Evolutionary conservation across 163 green algal species (phyloP).

Genomic region (Volvox carteri): DNA sequence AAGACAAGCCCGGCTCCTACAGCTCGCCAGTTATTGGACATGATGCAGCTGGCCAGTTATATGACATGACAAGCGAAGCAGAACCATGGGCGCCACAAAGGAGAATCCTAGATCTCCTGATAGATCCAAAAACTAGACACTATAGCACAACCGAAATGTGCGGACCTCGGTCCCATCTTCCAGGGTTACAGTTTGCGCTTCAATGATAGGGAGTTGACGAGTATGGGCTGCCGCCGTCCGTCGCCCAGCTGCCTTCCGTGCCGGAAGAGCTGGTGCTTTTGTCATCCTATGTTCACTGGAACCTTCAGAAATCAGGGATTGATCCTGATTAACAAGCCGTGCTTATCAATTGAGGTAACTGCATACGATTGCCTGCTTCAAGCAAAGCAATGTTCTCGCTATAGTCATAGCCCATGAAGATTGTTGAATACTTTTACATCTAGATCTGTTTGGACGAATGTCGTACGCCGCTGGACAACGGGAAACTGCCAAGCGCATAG

Average conservation of each 20-base stretch:
- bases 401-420: too few relatives aligned
- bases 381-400: too few relatives aligned
- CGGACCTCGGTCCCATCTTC: slow-evolving; percentile 52
- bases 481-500: too few relatives aligned
- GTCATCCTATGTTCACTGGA: not conserved
- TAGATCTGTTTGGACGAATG: slow-evolving; percentile 22
- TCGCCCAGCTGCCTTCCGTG: slow-evolving; percentile 22
- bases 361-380: too few relatives aligned
- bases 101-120: not conserved
- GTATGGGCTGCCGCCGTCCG: slow-evolving; percentile 18
- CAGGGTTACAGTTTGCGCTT: slow-evolving; percentile 21
- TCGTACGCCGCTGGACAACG: not conserved
- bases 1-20: too few relatives aligned
- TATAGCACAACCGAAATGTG: not conserved
- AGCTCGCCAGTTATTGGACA: too few relatives aligned
- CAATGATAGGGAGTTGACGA: slow-evolving; percentile 27
- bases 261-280: slow-evolving; percentile 29
- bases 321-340: too few relatives aligned
- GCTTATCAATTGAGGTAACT: too few relatives aligned
- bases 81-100: not conserved
- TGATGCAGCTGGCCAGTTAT: too few relatives aligned
- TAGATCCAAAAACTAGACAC: not conserved
- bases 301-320: not conserved
- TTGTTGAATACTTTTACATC: slow-evolving; percentile 15
- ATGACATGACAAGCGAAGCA: too few relatives aligned